Evolutionary conservation across 2,329 filamentous ascomycete genomes (phyloP).

Genomic region (Emmonsiellopsis sp.): DNA sequence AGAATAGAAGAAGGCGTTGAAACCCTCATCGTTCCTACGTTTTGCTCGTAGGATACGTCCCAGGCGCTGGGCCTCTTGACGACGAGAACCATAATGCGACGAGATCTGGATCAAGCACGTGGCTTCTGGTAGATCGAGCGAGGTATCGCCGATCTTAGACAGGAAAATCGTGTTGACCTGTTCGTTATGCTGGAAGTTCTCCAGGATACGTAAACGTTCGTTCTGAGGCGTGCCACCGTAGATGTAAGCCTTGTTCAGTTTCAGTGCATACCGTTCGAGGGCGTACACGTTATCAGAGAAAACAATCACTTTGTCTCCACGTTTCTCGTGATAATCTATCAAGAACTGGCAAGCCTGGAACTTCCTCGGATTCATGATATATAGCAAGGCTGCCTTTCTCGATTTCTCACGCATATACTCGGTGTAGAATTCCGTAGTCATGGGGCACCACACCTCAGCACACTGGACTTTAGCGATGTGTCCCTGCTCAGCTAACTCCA

Average conservation of each 20-base stretch:
- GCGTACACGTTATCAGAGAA: slow-evolving; percentile 98
- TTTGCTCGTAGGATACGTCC: slow-evolving; percentile 92
- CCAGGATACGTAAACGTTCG: slow-evolving; percentile 77
- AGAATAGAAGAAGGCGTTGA: slow-evolving; percentile 98
- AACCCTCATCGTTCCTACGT: slow-evolving; percentile 91
- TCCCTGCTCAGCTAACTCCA: slow-evolving; percentile 92
- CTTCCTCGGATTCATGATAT: slow-evolving; percentile 96
- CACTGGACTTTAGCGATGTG: slow-evolving; percentile 97
- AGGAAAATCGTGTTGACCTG: slow-evolving; percentile 87
- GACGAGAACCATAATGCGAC: slow-evolving; percentile 90
- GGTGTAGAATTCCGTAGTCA: slow-evolving; percentile 96
- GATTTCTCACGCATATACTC: slow-evolving; percentile 72
- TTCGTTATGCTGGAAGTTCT: slow-evolving; percentile 92
- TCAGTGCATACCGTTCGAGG: slow-evolving; percentile 72
- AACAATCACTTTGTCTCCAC: slow-evolving; percentile 96
- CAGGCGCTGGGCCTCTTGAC: slow-evolving; percentile 89
- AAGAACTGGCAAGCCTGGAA: slow-evolving; percentile 96
- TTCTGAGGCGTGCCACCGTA: slow-evolving; percentile 78
- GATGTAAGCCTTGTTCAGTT: slow-evolving; percentile 79
- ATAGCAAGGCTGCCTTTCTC: slow-evolving; percentile 60
- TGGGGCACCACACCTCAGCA: slow-evolving; percentile 97
- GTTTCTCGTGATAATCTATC: slow-evolving; percentile 93
- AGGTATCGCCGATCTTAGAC: slow-evolving; percentile 96
- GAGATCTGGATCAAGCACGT: slow-evolving; percentile 97
- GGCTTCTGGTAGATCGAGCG: slow-evolving; percentile 91